Conservation (phyloP, 108 stramenopile genomes). For the Ochromonas danica region DNA sequence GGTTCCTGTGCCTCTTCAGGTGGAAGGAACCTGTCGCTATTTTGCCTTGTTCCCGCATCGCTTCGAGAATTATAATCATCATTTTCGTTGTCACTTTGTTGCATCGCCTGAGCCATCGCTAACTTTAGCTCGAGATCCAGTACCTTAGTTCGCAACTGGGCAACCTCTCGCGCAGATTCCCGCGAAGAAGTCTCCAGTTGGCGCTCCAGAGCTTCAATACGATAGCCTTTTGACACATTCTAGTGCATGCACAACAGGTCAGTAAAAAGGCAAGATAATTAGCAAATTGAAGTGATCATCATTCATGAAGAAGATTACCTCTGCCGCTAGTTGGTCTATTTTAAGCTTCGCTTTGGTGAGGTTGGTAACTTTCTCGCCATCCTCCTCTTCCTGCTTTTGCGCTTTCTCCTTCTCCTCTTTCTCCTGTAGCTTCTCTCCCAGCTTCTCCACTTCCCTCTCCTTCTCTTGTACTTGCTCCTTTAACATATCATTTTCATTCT, state of each 20-base stretch:
- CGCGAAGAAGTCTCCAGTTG: constrained; percentile 21
- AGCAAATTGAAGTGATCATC: background rate
- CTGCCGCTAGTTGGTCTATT: background rate
- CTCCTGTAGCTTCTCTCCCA: background rate
- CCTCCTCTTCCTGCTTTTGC: background rate
- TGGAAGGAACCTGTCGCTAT: too few species aligned
- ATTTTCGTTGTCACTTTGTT: background rate
- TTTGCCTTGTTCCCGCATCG: too few species aligned
- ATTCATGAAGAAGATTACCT: background rate
- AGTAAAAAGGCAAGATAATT: background rate
- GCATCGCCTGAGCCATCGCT: background rate
- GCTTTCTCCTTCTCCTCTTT: background rate
- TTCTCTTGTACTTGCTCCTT: background rate
- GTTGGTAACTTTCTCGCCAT: background rate
- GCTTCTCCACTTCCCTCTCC: background rate
- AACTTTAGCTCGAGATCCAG: constrained; percentile 1
- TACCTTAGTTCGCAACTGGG: constrained; percentile 8
- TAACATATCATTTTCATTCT: background rate
- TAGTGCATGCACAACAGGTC: background rate
- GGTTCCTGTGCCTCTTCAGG: too few species aligned
- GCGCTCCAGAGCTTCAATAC: constrained; percentile 1
- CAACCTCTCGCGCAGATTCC: constrained; percentile 16
- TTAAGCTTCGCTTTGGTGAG: background rate
- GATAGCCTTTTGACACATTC: background rate
- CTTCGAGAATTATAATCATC: background rate